Evolutionary conservation across 73 alveolate genomes (phyloP).

Genomic region (Symbiodinium natans): DNA sequence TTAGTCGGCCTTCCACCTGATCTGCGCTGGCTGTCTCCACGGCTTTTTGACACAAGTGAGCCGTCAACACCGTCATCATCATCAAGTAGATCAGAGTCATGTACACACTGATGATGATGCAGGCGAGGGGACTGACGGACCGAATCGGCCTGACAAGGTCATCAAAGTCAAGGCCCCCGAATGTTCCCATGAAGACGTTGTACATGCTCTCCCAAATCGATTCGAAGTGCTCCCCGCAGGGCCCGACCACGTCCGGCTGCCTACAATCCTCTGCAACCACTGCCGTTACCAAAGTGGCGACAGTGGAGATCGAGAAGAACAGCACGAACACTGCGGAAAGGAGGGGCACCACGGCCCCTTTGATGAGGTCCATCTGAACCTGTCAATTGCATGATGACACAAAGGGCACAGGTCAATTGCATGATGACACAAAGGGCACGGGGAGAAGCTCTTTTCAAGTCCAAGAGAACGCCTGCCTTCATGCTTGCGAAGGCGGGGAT

Average conservation of each 20-base stretch:
- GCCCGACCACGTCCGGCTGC: not conserved
- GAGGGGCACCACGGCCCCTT: not conserved
- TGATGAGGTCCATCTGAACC: not conserved
- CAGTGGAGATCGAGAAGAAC: not conserved
- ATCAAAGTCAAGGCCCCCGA: not conserved
- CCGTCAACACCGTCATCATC: not conserved
- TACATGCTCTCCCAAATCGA: not conserved
- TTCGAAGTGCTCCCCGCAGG: not conserved
- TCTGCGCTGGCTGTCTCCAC: slow-evolving; percentile 5
- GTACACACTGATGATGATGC: not conserved
- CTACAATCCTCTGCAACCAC: not conserved
- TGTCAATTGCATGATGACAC: not conserved
- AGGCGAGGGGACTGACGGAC: not conserved
- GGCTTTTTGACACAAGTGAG: not conserved
- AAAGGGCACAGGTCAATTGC: too few relatives aligned
- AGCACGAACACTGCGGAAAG: not conserved
- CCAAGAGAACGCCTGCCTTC: not conserved
- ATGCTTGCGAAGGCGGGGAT: not conserved
- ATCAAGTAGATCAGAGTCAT: not conserved
- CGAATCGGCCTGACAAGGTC: not conserved
- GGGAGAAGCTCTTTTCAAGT: not conserved
- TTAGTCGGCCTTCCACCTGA: not conserved
- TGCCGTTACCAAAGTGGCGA: not conserved
- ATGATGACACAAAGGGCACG: not conserved
- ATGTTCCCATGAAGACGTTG: not conserved